Evolutionary conservation across 441 rosid genomes (phyloP).

Genomic region (Aquilaria agallochum): DNA sequence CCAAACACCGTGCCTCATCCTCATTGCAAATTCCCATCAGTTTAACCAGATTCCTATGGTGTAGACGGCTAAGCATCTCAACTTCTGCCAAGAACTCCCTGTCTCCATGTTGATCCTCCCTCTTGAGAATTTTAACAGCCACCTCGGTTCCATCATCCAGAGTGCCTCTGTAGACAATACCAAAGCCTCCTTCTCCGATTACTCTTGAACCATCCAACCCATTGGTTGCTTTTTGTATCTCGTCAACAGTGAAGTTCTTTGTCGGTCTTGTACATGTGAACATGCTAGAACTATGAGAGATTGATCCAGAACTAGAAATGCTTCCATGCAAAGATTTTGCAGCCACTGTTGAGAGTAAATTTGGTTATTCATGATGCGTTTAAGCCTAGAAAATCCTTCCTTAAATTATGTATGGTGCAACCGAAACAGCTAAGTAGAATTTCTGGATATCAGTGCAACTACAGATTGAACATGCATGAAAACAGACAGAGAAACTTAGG

Average conservation of each 20-base stretch:
- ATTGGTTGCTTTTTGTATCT: conserved; percentile 57
- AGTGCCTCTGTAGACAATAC: conserved; percentile 53
- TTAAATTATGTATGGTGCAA: conserved; percentile 1
- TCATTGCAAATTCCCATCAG: conserved; percentile 61
- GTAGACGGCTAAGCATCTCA: conserved; percentile 81
- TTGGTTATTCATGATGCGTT: neutral
- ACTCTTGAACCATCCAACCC: conserved; percentile 41
- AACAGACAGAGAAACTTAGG: neutral
- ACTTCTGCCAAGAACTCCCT: conserved; percentile 76
- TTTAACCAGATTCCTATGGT: conserved; percentile 69
- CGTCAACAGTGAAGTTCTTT: conserved; percentile 43
- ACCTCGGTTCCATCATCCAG: conserved; percentile 61
- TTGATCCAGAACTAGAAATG: conserved; percentile 25
- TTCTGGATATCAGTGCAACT: neutral
- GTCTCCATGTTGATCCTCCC: conserved; percentile 57
- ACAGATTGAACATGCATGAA: neutral
- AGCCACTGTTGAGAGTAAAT: conserved; percentile 27
- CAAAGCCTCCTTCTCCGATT: conserved; percentile 81
- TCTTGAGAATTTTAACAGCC: conserved; percentile 71
- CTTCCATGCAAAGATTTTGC: conserved; percentile 25
- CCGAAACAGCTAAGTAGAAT: neutral
- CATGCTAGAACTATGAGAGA: conserved; percentile 41
- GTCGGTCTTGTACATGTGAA: conserved; percentile 55
- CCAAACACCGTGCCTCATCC: conserved; percentile 50
- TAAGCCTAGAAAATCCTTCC: neutral